These are phyloP conservation scores for Leccinum truebloodii DNA, from an alignment of 768 basidiomycete species.

Conservation along the genomic window DNA sequence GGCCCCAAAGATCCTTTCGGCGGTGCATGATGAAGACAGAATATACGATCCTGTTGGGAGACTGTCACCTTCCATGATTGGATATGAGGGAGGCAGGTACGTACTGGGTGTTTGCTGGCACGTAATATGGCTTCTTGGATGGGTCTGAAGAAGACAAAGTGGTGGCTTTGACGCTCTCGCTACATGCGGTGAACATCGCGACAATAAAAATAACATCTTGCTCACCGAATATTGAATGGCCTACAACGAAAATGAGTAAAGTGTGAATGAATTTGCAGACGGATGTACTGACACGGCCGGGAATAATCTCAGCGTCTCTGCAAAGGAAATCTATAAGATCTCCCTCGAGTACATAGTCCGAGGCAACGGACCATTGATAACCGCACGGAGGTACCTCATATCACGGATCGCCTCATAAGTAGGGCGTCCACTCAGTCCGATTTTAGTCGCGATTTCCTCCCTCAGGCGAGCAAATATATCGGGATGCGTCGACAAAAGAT, in stretches of 20 bases:
- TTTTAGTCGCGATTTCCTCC: constrained; percentile 52
- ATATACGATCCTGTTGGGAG: constrained; percentile 41
- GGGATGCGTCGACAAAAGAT: constrained; percentile 52
- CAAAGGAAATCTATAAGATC: neutral
- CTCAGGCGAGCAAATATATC: constrained; percentile 47
- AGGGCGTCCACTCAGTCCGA: constrained; percentile 51
- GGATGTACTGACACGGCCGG: constrained; percentile 43
- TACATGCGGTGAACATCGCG: constrained; percentile 20
- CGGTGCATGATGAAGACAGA: constrained; percentile 68
- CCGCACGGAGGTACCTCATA: constrained; percentile 65
- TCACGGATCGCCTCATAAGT: constrained; percentile 56
- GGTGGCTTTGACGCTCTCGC: constrained; percentile 48
- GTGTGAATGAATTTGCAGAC: neutral
- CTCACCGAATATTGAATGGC: constrained; percentile 52
- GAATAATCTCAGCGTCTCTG: constrained; percentile 57
- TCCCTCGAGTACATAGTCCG: neutral
- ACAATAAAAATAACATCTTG: neutral
- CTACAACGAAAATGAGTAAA: constrained; percentile 15
- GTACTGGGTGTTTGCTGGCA: constrained; percentile 44
- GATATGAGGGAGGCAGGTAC: neutral
- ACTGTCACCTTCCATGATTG: neutral
- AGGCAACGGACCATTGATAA: constrained; percentile 53
- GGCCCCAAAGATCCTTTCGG: constrained; percentile 67
- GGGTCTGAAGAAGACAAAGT: constrained; percentile 41
- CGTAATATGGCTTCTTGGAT: constrained; percentile 27